phyloP scores from a whole-genome alignment of 2,329 filamentous ascomycete species.

The Neonectria magnoliae region DNA sequence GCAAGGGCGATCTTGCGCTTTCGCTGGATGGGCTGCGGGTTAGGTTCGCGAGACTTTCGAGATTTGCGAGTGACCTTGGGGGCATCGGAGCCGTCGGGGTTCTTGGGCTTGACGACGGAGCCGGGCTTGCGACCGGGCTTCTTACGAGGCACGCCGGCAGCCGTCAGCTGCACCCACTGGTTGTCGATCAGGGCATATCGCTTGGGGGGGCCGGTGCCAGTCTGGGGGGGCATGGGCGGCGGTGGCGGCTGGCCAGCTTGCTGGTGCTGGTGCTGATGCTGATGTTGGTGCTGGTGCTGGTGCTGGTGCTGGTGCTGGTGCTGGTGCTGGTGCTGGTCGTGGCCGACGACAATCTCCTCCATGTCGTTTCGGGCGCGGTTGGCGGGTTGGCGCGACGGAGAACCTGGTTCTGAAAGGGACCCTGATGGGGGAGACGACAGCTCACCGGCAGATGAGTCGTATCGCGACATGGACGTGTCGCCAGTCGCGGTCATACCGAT shows the following conservation, averaged over 20 bases:
- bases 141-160: constrained; percentile 68
- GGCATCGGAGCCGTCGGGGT: constrained; percentile 49
- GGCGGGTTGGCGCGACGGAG: constrained; percentile 52
- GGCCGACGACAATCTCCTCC: constrained; percentile 61
- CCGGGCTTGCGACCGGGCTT: constrained; percentile 74
- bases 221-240: constrained; percentile 37
- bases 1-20: constrained; percentile 63
- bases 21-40: constrained; percentile 63
- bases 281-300: constrained; percentile 31
- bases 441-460: constrained; percentile 59
- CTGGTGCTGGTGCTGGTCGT: constrained; percentile 38
- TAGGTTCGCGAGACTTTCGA: constrained; percentile 68
- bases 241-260: constrained; percentile 35
- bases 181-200: constrained; percentile 51
- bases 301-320: constrained; percentile 33
- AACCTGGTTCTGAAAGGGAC: constrained; percentile 60
- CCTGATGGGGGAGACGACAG: constrained; percentile 64
- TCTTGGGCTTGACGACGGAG: constrained; percentile 59
- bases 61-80: constrained; percentile 60
- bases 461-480: constrained; percentile 51
- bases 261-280: constrained; percentile 34
- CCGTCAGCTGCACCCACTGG: constrained; percentile 61
- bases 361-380: constrained; percentile 48
- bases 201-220: constrained; percentile 42
- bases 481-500: constrained; percentile 43